Base-by-base conservation (phyloP, 176 grass and related monocot genomes). In the Oryza meridionalis region DNA sequence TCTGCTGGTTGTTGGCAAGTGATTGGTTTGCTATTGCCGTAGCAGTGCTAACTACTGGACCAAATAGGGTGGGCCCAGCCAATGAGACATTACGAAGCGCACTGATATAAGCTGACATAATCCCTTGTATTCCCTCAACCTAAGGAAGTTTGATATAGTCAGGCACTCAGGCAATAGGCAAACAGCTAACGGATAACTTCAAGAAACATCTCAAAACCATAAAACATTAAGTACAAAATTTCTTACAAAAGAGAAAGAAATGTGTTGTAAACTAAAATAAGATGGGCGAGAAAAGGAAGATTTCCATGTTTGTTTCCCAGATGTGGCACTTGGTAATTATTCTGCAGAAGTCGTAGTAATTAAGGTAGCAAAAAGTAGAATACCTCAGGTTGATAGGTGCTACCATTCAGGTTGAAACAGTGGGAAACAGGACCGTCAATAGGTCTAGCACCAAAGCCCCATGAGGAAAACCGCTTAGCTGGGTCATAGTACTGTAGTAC, bases 111-210 rank as follows among this genome's bases (percentile, higher is more conserved):
- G 97, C 89, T 77, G 97, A 96, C 97, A 99, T 96, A 59, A 99
- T 92, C 82, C 93, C 97, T 89, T 99, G 93, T 84, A 99, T 96
- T 87, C 96, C 96, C 19, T 99, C 93, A 77, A 96, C 96, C 96
- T 99, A 82, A 76, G 74, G 70, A 72, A 85, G 65, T 75, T 81
- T 70, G 17, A 73, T 77, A 51, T 29, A 19, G 79, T 85, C 71
- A 84, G 67, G 14, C 44, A 84, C 14, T 84, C 31, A 37, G 47
- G 42, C 76, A 81, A 75, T 13, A 78, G 19, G 63, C 27, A 61
- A 78, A 84, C 70, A 75, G 46, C 27, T 79, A 75, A 81, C 32
- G 50, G 63, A 29, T 59, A 87, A 59, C 19, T 9, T n/a, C 59
- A 81, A 47, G 7, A 75, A 43, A 12, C 19, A 27, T 66, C 37